Conservation (phyloP, 2,329 filamentous ascomycete species). For the Leptodontidium sp. region DNA sequence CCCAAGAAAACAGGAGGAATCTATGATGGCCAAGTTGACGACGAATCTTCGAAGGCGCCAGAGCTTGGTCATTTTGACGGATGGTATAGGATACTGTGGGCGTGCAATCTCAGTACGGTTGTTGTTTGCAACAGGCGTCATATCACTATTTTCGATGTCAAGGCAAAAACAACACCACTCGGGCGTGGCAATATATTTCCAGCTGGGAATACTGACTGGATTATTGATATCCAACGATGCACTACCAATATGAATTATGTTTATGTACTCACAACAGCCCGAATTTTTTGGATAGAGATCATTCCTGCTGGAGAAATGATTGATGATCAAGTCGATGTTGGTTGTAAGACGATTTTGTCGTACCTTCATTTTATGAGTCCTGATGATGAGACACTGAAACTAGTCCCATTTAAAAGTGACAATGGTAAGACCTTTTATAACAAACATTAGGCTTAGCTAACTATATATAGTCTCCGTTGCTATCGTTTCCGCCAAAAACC, state of each 20-base stretch:
- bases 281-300: slow-evolving; percentile 46
- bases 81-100: slow-evolving; percentile 60
- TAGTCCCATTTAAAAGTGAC: slow-evolving; percentile 47
- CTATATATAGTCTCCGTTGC: slow-evolving; percentile 35
- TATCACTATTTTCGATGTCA: slow-evolving; percentile 44
- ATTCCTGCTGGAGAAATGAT: slow-evolving; percentile 34
- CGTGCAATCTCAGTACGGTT: slow-evolving; percentile 54
- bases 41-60: slow-evolving; percentile 21
- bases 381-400: slow-evolving; percentile 50
- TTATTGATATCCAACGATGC: slow-evolving; percentile 64
- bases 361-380: slow-evolving; percentile 55
- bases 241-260: slow-evolving; percentile 57
- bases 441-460: slow-evolving; percentile 28
- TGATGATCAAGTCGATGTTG: slow-evolving; percentile 13
- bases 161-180: slow-evolving; percentile 35
- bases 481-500: slow-evolving; percentile 40
- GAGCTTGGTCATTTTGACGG: slow-evolving; percentile 45
- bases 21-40: slow-evolving; percentile 34
- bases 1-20: slow-evolving; percentile 39
- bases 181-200: slow-evolving; percentile 34
- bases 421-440: slow-evolving; percentile 30
- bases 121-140: slow-evolving; percentile 53
- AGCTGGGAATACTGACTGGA: slow-evolving; percentile 50
- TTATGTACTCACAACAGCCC: slow-evolving; percentile 60
- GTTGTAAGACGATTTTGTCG: slow-evolving; percentile 50